Evolutionary conservation across 306 rosid species (phyloP), one percentile per base, ranked within the genome.

Genomic region (Cucumis melo): DNA sequence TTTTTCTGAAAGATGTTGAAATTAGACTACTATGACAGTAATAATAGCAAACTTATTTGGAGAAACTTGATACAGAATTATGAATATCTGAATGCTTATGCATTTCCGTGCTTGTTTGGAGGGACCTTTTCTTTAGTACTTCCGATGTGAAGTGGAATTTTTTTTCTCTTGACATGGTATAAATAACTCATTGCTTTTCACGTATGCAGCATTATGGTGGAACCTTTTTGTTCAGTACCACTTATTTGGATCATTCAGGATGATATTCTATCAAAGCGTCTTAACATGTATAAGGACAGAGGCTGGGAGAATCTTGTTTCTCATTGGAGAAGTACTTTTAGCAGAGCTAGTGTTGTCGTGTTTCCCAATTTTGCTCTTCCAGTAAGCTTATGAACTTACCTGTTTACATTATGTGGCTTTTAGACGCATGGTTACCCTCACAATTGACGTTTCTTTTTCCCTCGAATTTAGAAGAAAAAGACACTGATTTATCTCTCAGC

Each of bases 161-260:
- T 42, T 42, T 14, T 13, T 7, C 56, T 16, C 73, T 23, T 44
- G 55, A 21, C 10, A 34, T 64, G 72, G 53, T 11, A 39, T 10
- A 38, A 65, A n/a, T n/a, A 41, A 41, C 59, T 50, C 27, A 50
- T 50, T 7, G 6, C 36, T 50, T 84, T 89, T 87, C 91, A 87
- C 89, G 82, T 82, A 79, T 91, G 92, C 96, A 94, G 99, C 91
- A 87, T 94, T 82, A 90, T 92, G 97, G 96, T 89, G 96, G 99
- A 87, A 83, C 99, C 99, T 64, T 94, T 94, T 88, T 92, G 93
- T 88, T 88, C 97, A 51, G 80, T 94, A 73, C 97, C 99, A 79
- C 77, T 94, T 78, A 84, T 94, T 80, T 94, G 99, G 99, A 88
- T 92, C 83, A 85, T 94, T 88, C 97, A 90, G 83, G 97, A 94